Conservation (phyloP, 805 yeast species). For the Scheffersomyces stipitis region DNA sequence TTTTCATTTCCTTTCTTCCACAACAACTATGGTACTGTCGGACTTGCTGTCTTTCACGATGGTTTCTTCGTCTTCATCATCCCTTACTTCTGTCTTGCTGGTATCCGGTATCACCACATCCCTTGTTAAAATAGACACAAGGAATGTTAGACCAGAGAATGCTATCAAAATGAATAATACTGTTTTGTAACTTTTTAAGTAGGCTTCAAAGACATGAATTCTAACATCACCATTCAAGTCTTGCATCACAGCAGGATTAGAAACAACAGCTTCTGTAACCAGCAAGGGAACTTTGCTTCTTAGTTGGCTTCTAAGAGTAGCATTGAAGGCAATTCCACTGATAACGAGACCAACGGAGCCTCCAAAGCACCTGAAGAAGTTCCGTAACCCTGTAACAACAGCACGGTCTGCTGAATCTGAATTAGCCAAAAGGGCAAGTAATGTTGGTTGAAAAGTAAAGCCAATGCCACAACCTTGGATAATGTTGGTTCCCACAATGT, state of each 20-base stretch:
- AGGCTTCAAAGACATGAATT: neutral
- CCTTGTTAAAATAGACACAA: neutral
- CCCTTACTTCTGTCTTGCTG: neutral
- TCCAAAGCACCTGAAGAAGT: slow-evolving; percentile 57
- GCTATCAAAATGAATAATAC: neutral
- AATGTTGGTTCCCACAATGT: slow-evolving; percentile 29
- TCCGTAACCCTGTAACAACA: slow-evolving; percentile 56
- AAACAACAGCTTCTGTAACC: neutral
- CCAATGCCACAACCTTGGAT: slow-evolving; percentile 44
- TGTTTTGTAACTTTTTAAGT: neutral
- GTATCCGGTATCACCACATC: neutral
- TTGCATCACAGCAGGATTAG: neutral
- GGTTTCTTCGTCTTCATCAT: neutral
- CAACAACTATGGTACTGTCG: neutral
- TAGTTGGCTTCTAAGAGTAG: neutral
- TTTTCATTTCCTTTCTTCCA: neutral
- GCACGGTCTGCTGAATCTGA: slow-evolving; percentile 53
- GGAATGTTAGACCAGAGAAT: neutral
- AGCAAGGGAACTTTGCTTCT: neutral
- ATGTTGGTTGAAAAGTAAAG: slow-evolving; percentile 53
- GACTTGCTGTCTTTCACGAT: neutral
- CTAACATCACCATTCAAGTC: neutral
- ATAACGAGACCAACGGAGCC: slow-evolving; percentile 62
- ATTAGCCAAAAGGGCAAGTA: slow-evolving; percentile 57
- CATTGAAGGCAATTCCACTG: slow-evolving; percentile 7